Evolutionary conservation across 148 eudicot species (phyloP).

Genomic region (Nepenthes gracilis): DNA sequence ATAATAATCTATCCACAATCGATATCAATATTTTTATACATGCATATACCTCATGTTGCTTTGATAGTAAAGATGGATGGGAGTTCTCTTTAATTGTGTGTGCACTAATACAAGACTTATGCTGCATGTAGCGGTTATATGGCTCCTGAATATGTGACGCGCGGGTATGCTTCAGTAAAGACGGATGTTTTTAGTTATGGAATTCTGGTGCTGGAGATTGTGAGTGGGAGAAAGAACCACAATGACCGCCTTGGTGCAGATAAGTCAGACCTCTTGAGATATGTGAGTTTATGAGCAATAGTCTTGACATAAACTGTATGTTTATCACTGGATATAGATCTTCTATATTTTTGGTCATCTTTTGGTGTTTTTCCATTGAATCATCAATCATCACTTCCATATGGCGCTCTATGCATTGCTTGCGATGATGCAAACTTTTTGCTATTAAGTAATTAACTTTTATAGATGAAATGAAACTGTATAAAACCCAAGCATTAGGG

Average conservation of each 20-base stretch:
- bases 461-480: no score
- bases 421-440: neutral
- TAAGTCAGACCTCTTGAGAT: constrained; percentile 58
- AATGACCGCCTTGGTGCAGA: constrained; percentile 36
- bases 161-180: constrained; percentile 69
- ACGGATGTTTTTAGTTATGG: constrained; percentile 85
- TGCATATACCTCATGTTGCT: no score
- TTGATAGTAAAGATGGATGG: neutral
- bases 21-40: no score
- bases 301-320: no score
- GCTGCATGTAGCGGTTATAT: constrained; percentile 62
- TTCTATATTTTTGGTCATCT: no score
- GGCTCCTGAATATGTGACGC: constrained; percentile 89
- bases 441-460: no score
- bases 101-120: neutral
- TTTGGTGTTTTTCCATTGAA: no score
- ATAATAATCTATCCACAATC: no score
- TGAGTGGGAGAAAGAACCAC: constrained; percentile 65
- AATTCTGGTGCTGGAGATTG: constrained; percentile 60
- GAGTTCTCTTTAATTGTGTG: neutral
- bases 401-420: neutral
- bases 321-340: no score
- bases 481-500: no score
- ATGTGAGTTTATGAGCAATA: constrained; percentile 36
- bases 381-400: no score